Conservation (phyloP, 2,329 filamentous ascomycete genomes). For the Colletotrichum simmondsii region DNA sequence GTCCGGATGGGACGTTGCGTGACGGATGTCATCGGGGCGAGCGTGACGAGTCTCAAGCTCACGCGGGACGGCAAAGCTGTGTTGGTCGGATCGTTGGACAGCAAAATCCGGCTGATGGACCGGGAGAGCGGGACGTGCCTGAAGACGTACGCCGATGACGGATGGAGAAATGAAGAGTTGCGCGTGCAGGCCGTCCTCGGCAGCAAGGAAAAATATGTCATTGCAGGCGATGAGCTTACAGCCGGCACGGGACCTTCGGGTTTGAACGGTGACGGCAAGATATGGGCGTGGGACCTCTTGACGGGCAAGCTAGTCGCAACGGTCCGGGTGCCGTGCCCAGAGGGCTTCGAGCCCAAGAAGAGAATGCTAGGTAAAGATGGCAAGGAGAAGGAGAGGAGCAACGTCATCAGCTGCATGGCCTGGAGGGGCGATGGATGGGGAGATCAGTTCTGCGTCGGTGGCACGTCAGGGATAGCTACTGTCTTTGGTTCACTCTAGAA, state of each 20-base stretch:
- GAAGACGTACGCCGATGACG: conserved; percentile 72
- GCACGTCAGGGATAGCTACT: conserved; percentile 73
- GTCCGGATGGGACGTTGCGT: conserved; percentile 78
- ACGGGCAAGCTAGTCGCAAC: conserved; percentile 75
- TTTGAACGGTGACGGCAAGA: conserved; percentile 60
- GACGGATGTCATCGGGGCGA: conserved; percentile 75
- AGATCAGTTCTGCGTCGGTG: conserved; percentile 73
- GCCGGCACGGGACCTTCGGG: conserved; percentile 40
- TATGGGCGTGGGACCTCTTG: conserved; percentile 88
- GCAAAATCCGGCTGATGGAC: conserved; percentile 83
- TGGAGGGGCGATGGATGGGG: conserved; percentile 73
- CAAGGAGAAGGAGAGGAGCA: conserved; percentile 67
- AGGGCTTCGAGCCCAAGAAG: conserved; percentile 59
- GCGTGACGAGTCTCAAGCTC: conserved; percentile 80
- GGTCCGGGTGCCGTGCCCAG: conserved; percentile 66
- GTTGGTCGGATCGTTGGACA: conserved; percentile 81
- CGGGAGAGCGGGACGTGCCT: conserved; percentile 78
- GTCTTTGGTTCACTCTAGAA: conserved; percentile 61
- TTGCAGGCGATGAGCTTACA: conserved; percentile 81
- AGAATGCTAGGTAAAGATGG: conserved; percentile 69
- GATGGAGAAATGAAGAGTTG: conserved; percentile 73
- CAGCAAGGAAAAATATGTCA: conserved; percentile 78
- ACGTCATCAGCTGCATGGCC: conserved; percentile 70
- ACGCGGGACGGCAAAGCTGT: conserved; percentile 80
- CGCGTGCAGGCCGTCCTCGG: conserved; percentile 83